phyloP scores from a whole-genome alignment of 495 filamentous ascomycete genomes.

The Saxispiralis lemnorum region DNA sequence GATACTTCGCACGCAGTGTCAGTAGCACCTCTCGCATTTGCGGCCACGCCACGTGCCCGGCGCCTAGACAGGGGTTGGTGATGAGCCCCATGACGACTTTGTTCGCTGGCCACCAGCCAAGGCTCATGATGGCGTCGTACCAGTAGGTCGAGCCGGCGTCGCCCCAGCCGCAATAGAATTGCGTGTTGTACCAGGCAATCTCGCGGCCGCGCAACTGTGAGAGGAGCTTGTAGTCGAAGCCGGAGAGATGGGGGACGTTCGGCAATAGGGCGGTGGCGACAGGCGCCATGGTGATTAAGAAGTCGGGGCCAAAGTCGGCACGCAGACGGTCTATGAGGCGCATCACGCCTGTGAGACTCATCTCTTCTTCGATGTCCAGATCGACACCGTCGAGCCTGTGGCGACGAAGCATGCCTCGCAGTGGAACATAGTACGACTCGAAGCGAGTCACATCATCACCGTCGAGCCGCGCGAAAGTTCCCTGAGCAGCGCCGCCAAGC shows the following conservation, averaged over 20 bases:
- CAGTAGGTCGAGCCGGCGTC: constrained; percentile 18
- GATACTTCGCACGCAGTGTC: constrained; percentile 14
- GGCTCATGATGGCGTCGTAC: constrained; percentile 24
- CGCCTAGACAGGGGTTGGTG: constrained; percentile 23
- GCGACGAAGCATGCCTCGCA: constrained; percentile 20
- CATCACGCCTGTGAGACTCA: constrained; percentile 16
- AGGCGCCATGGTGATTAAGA: constrained; percentile 29
- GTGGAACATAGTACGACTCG: constrained; percentile 26
- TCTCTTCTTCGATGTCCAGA: constrained; percentile 29
- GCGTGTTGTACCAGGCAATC: constrained; percentile 29
- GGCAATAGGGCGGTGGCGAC: constrained; percentile 27
- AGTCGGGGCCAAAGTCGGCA: constrained; percentile 27
- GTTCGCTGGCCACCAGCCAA: constrained; percentile 28
- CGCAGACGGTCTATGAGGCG: constrained; percentile 26
- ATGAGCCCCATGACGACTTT: constrained; percentile 27
- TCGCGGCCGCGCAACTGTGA: constrained; percentile 20
- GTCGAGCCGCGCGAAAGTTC: constrained; percentile 23
- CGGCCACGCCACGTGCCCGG: constrained; percentile 20
- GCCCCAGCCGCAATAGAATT: constrained; percentile 31
- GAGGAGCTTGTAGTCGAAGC: constrained; percentile 26
- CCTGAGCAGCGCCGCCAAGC: constrained; percentile 30
- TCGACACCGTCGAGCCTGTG: constrained; percentile 27
- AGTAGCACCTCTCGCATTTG: constrained; percentile 14
- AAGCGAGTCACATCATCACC: constrained; percentile 20
- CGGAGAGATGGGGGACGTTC: constrained; percentile 23